Base-by-base conservation (phyloP, 2,329 filamentous ascomycete genomes). In the Colletotrichum liaoningense region DNA sequence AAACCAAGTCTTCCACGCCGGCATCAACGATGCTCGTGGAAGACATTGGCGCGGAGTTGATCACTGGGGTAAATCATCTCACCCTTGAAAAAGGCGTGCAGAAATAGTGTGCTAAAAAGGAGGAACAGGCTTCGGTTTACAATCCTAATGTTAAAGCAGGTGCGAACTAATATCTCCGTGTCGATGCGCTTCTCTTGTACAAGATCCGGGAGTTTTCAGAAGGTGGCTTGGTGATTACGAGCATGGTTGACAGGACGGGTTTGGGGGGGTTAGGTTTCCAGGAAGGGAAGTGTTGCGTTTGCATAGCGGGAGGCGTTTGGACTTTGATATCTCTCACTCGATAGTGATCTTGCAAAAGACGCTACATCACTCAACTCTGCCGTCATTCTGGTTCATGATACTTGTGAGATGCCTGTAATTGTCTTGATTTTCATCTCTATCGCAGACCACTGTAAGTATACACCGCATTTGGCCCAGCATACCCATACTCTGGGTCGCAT, bases 31-130 rank as follows among this genome's bases (percentile, higher is more conserved):
- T 68, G 76, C 77, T 82, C 28, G 79, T 84, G 6, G 81, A 85
- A 73, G 90, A 92, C 76, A 68, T 86, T 12, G 82, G 84, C 67
- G 90, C 89, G 2, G 89, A 92, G 79, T 76, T 90, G 33, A 91
- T 92, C 67, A 91, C 89, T 22, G 90, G 90, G 67, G 80, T 92
- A 81, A 86, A 86, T 81, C 84, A 89, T 74, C 79, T 92, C 64
- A 83, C 84, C 64, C 75, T 89, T 46, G 85, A 87, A 71, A 84
- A 84, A 77, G 82, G 81, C 65, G 76, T 73, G 63, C 77, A 77
- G 72, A 78, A 78, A 74, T 74, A 75, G 72, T 72, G 72, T 67
- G 67, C 72, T 74, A 74, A 75, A 75, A 67, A 57, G 63, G 66
- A 67, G 72, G 63, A 75, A 62, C 62, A 76, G 69, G 64, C 69